Evolutionary conservation across 345 rosid genomes (phyloP).

Genomic region (Crucihimalaya himalaica): DNA sequence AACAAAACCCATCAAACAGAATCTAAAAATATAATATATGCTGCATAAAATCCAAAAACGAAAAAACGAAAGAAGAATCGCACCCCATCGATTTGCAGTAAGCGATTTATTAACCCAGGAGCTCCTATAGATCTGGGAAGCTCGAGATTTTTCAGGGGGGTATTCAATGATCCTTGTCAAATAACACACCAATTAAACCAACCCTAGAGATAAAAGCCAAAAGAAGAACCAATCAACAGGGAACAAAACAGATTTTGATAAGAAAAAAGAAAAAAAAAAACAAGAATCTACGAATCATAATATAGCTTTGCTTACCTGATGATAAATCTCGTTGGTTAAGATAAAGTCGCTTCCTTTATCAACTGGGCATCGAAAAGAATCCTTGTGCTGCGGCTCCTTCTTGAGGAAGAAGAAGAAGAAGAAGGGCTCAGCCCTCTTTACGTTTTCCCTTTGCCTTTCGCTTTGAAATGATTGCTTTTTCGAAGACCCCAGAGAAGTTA

Average conservation of each 20-base stretch:
- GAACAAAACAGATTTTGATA: conserved; percentile 1
- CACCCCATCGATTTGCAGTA: conserved; percentile 74
- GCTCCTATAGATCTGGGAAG: conserved; percentile 49
- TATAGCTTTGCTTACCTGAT: conserved; percentile 26
- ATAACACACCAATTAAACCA: conserved; percentile 28
- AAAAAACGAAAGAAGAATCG: conserved; percentile 40
- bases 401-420: conserved; percentile 10
- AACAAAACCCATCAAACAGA: conserved; percentile 20
- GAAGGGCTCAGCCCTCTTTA: conserved; percentile 37
- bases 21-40: conserved; percentile 9
- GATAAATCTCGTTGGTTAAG: conserved; percentile 9
- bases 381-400: conserved; percentile 27
- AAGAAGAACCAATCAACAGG: conserved; percentile 26
- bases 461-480: conserved; percentile 36
- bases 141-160: conserved; percentile 12
- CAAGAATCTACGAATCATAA: conserved; percentile 24
- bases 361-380: conserved; percentile 20
- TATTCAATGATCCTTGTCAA: conserved; percentile 24
- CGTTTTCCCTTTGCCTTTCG: conserved; percentile 32
- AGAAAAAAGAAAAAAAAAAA: neutral
- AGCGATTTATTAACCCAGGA: conserved; percentile 29
- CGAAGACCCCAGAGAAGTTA: conserved; percentile 23
- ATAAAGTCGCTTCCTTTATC: conserved; percentile 34
- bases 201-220: conserved; percentile 31
- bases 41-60: conserved; percentile 15